Base-by-base conservation (phyloP, 2,329 filamentous ascomycete species). In the Ascochyta pisi region DNA sequence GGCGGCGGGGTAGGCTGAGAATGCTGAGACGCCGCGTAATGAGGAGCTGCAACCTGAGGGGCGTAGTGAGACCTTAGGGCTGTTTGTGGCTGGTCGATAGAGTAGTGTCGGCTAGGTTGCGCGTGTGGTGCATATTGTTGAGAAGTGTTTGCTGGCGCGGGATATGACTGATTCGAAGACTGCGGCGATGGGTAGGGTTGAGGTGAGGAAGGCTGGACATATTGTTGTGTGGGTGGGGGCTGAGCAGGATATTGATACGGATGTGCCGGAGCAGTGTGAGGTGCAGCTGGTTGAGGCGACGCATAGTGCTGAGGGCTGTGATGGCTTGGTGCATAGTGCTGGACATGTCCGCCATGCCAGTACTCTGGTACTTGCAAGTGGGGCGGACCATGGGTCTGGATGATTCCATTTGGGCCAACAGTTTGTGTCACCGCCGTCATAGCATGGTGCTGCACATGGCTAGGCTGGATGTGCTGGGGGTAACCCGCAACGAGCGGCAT, bases 351-450 rank as follows among this genome's bases (percentile, higher is more conserved):
- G 8, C 65, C 60, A 24, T 68, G 64, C 71, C 71, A 75, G 47
- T 72, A 74, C n/a, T 71, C 70, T 1, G 67, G 63, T 10, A 72
- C 60, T 1, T 70, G 63, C 10, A 75, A 47, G 27, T 71, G 69
- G 19, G 71, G 63, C 15, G 67, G 63, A 3, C 58, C 58, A 38
- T 71, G 70, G 19, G 66, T 57, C 35, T 71, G 65, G 8, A 65
- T 59, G 12, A 70, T 48, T n/a, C 63, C 62, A 31, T 69, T 67
- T 15, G 62, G 47, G 19, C 64, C 60, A 15, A 69, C 44, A 12
- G 60, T 51, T 41, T 70, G 70, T 24, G 65, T 61, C 24, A 38
- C 53, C 6, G 64, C 37, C 10, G 58, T 59, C 15, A 71, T 46
- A 19, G 63, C 57, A 24, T 67, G 67, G 45, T 72, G 68, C 33